Base-by-base conservation (phyloP, 306 rosid species). In the Glycine soja region DNA sequence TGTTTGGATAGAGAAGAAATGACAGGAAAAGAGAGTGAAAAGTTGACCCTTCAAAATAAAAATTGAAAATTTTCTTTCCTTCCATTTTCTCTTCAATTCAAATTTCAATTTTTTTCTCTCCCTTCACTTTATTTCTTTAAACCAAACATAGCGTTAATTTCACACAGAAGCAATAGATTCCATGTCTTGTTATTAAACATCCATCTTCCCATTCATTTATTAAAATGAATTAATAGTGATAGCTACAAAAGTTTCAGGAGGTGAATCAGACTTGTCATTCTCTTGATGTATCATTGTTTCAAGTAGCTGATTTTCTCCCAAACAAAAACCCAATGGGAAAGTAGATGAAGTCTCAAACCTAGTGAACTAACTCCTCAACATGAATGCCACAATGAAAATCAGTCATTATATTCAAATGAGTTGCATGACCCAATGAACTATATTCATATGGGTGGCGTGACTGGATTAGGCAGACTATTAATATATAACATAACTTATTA, bases 241-340 rank as follows among this genome's bases (percentile, higher is more conserved):
- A 9, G 54, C 58, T 72, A 48, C 48, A 57, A 54, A 57, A 4
- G 76, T 72, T 68, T 71, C 62, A 77, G 6, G 42, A 71, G 45
- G 56, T 40, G 48, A 82, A 82, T 82, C 81, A 48, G 64, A 70
- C 51, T 61, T 15, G 54, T 38, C 6, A 38, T 62, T 59, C 63
- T 70, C 62, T 69, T n/a, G 10, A 32, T 18, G 13, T 51, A 14
- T 24, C n/a, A 19, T 24, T 64, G 54, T 30, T 74, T 52, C 30
- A 66, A 54, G 51, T 45, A 72, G 62, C 12, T 5, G 36, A 54
- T 56, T 38, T 59, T 59, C 57, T 4, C 34, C 51, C 13, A 0
- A 11, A 47, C 9, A 56, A 50, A 72, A 48, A 36, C 13, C 30
- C 11, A 50, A 62, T 42, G 38, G n/a, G 24, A 40, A 82, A 50